Evolutionary conservation across 192 early-diverging fungal species (phyloP).

Genomic region (Linderina pennispora): DNA sequence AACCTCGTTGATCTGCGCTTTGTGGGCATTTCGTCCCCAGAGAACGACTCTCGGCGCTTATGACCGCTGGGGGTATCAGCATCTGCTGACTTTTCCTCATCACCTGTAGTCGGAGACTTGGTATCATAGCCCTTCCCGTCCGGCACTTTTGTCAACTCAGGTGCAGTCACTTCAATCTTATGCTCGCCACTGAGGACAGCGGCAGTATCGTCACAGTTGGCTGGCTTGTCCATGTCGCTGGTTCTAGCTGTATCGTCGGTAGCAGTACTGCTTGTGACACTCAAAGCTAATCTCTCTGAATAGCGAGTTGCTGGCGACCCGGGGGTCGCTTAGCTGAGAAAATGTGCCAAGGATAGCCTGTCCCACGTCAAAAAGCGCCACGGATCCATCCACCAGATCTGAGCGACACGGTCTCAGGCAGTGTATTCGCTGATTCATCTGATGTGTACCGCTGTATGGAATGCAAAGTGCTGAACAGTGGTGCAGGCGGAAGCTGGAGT

Average conservation of each 20-base stretch:
- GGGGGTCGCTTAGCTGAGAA: no score
- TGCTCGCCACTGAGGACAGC: background rate
- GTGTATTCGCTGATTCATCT: no score
- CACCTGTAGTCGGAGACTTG: background rate
- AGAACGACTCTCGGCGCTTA: slow-evolving; percentile 23
- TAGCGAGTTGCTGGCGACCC: no score
- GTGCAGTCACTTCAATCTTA: background rate
- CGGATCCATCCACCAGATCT: no score
- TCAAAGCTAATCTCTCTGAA: no score
- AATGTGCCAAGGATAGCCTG: no score
- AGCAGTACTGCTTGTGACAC: no score
- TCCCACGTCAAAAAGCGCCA: no score
- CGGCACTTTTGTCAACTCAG: background rate
- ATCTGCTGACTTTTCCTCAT: background rate
- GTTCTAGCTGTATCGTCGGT: no score
- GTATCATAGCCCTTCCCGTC: background rate
- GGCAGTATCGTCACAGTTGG: background rate
- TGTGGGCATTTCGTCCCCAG: slow-evolving; percentile 38
- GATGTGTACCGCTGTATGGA: no score
- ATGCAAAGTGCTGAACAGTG: background rate
- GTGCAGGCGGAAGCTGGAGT: background rate
- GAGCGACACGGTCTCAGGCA: no score
- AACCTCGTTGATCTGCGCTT: slow-evolving; percentile 43
- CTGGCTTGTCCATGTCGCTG: background rate
- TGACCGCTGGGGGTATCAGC: background rate